These are phyloP conservation scores for Fistulifera solaris DNA, from an alignment of 108 stramenopile species.

Conservation along the genomic window DNA sequence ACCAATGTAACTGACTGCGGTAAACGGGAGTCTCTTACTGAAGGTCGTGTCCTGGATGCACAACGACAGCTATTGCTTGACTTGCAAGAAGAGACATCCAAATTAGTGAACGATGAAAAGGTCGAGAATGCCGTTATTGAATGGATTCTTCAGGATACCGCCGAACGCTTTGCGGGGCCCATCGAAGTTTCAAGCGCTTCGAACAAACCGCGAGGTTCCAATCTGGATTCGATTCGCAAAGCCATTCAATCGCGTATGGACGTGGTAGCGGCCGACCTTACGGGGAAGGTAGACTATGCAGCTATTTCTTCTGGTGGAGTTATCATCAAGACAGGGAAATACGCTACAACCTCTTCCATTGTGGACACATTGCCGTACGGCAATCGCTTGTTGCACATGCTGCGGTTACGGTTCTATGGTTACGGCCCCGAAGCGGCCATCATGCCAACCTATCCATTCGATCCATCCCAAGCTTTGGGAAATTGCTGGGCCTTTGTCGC, in stretches of 20 bases:
- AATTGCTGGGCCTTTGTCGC: conserved; percentile 77
- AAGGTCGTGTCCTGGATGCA: too few species aligned
- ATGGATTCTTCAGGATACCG: too few species aligned
- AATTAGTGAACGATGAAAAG: too few species aligned
- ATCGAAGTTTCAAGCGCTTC: too few species aligned
- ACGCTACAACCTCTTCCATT: conserved; percentile 56
- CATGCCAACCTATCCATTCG: conserved; percentile 40
- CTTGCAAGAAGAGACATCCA: too few species aligned
- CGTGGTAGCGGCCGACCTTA: conserved; percentile 53
- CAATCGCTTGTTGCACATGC: conserved; percentile 49
- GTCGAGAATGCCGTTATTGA: too few species aligned
- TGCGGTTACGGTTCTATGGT: conserved; percentile 61
- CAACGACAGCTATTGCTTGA: too few species aligned
- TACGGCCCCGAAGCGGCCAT: conserved; percentile 73
- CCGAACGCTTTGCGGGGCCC: too few species aligned
- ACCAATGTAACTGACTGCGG: too few species aligned
- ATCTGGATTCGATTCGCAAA: conserved; percentile 5
- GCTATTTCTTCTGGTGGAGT: conserved; percentile 48
- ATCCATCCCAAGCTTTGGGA: conserved; percentile 31
- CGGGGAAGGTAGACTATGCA: conserved; percentile 58
- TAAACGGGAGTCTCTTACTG: too few species aligned
- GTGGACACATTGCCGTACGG: conserved; percentile 47
- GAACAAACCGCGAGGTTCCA: too few species aligned
- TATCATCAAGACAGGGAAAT: conserved; percentile 43
- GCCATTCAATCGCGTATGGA: conserved; percentile 20